Evolutionary conservation across 192 early-diverging fungal species (phyloP).

Genomic region (Cladochytrium replicatum): DNA sequence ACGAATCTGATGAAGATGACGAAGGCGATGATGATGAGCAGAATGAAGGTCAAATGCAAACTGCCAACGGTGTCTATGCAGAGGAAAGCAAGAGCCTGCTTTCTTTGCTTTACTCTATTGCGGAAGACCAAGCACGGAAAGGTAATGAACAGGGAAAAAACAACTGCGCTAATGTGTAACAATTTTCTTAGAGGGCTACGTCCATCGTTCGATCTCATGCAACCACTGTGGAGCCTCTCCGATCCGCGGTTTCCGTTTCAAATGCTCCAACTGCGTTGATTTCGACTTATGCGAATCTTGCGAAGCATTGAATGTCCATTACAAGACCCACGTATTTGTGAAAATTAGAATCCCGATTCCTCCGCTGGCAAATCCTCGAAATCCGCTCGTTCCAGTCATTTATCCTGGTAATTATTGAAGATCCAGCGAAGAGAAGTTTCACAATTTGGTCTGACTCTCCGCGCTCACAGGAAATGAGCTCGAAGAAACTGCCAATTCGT

Average conservation of each 20-base stretch:
- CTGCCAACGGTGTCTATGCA: background rate
- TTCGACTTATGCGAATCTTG: constrained; percentile 89
- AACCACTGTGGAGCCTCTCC: constrained; percentile 80
- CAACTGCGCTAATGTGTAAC: background rate
- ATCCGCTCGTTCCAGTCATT: constrained; percentile 58
- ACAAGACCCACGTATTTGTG: constrained; percentile 72
- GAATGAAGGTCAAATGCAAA: background rate
- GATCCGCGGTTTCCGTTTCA: constrained; percentile 82
- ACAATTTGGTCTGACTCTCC: constrained; percentile 13
- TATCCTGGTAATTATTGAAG: constrained; percentile 65
- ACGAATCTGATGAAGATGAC: constrained; percentile 3
- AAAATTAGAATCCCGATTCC: constrained; percentile 89
- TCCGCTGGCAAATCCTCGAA: constrained; percentile 70
- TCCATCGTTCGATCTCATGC: constrained; percentile 83
- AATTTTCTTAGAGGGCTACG: constrained; percentile 31
- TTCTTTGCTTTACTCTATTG: constrained; percentile 68
- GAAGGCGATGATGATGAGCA: constrained; percentile 3
- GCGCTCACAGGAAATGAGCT: background rate
- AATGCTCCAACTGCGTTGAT: constrained; percentile 89
- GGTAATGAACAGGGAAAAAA: constrained; percentile 29
- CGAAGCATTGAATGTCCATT: constrained; percentile 71
- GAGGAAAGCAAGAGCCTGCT: constrained; percentile 62
- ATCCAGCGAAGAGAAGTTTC: too few species aligned
- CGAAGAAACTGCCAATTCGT: too few species aligned
- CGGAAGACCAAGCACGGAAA: constrained; percentile 78